Conservation (phyloP, 495 filamentous ascomycete genomes). For the Aspergillus bridgeri region DNA sequence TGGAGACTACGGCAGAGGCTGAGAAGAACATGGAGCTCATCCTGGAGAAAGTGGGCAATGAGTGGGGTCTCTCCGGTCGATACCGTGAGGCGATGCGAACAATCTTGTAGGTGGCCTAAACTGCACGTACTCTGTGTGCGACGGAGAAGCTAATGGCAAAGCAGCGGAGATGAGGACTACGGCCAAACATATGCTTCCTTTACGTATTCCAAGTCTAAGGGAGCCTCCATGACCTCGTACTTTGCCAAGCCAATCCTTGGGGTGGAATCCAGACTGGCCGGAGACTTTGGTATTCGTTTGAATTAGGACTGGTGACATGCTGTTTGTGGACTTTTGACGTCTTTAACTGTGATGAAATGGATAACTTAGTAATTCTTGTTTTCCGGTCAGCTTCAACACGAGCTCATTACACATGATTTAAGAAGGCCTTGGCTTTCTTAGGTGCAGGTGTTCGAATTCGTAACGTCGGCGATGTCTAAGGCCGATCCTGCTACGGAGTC, state of each 20-base stretch:
- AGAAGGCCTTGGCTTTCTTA: no score
- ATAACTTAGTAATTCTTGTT: no score
- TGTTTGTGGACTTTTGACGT: no score
- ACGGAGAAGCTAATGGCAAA: neutral
- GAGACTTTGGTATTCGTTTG: neutral
- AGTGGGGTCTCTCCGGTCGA: conserved; percentile 3
- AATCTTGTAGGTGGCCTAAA: neutral
- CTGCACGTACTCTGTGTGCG: neutral
- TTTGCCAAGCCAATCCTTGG: conserved; percentile 1
- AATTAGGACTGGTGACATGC: neutral
- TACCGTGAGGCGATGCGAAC: conserved; percentile 4
- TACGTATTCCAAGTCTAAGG: conserved; percentile 2
- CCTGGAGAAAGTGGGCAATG: conserved; percentile 6
- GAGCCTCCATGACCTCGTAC: conserved; percentile 5
- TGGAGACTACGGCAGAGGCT: neutral
- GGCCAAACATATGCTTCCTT: conserved; percentile 9
- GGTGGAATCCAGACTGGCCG: neutral
- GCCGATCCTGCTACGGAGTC: no score
- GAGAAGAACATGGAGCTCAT: conserved; percentile 6
- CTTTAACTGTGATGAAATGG: no score
- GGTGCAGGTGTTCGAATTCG: no score
- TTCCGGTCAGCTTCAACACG: neutral
- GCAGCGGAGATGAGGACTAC: neutral
- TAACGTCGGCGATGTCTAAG: no score
- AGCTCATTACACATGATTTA: no score